Evolutionary conservation across 495 filamentous ascomycete genomes (phyloP), one percentile per base, ranked within the genome.

Genomic region (Podospora pseudoanserina): DNA sequence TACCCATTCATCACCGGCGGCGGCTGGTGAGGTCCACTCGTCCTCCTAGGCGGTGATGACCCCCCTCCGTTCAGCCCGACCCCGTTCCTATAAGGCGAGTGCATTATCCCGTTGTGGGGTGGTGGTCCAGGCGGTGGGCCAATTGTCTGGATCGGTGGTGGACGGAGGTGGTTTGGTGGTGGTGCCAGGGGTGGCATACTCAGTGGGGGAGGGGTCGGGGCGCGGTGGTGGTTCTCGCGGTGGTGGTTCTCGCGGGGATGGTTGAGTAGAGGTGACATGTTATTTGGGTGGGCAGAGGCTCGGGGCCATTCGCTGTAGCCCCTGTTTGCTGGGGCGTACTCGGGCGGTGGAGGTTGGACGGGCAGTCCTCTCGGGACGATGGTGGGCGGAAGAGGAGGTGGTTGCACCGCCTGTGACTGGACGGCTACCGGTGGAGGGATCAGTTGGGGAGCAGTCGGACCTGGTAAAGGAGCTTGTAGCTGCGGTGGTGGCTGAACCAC

Each of bases 91-190:
- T 75, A 79, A 0, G 73, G 66, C 16, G 79, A 76, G 23, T 79
- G 79, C 63, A 82, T 76, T 57, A 79, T 76, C 19, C 81, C 79
- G 44, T 80, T 79, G n/a, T 76, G 79, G 23, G 76, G 67, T 7
- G 76, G 74, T 5, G 30, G 30, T 32, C 30, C 30, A 15, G 79
- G 76, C 20, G 80, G 74, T 34, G 73, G 68, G 60, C 79, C 72
- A 65, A 71, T 67, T 34, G 54, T 68, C 18, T 60, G 69, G 30
- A 81, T 77, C 9, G 79, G 77, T 16, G 78, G 79, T 0, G 81
- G 81, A 27, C 81, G 78, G 9, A 84, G 76, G 63, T 78, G 78
- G 27, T 78, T 78, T 60, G 78, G 76, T 70, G 79, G 75, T 65
- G 39, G 9, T 49, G 79, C 74, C 64, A 83, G 75, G 57, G 81